Conservation (phyloP, 2,329 filamentous ascomycete genomes). For the Zarea fungicola region DNA sequence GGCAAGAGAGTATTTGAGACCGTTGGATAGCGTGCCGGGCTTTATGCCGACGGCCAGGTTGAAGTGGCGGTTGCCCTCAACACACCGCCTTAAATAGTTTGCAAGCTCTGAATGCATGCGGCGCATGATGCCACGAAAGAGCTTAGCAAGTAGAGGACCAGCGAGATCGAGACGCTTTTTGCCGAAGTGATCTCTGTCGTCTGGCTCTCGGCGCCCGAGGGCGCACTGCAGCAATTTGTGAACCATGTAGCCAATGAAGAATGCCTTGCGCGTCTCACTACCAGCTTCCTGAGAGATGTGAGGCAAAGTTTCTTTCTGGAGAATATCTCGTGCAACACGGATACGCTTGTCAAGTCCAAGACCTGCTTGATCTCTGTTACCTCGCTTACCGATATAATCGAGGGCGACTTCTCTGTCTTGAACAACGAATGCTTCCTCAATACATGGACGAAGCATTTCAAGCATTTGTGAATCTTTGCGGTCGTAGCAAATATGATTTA, state of each 20-base stretch:
- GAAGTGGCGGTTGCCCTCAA: slow-evolving; percentile 85
- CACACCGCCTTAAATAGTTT: slow-evolving; percentile 85
- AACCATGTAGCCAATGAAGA: slow-evolving; percentile 98
- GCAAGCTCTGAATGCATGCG: slow-evolving; percentile 88
- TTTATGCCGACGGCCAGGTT: slow-evolving; percentile 89
- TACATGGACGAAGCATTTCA: slow-evolving; percentile 94
- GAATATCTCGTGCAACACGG: slow-evolving; percentile 84
- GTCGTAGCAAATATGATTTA: slow-evolving; percentile 97
- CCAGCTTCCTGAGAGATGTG: slow-evolving; percentile 95
- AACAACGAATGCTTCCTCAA: slow-evolving; percentile 94
- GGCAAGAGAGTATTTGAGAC: slow-evolving; percentile 91
- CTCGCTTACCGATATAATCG: slow-evolving; percentile 93
- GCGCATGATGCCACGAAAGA: slow-evolving; percentile 88
- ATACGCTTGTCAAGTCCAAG: slow-evolving; percentile 83
- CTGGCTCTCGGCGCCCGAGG: slow-evolving; percentile 85
- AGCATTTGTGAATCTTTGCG: slow-evolving; percentile 94
- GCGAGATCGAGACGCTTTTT: slow-evolving; percentile 97
- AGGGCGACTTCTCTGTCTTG: slow-evolving; percentile 92
- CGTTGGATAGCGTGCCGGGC: slow-evolving; percentile 83
- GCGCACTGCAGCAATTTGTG: slow-evolving; percentile 92
- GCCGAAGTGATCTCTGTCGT: slow-evolving; percentile 97
- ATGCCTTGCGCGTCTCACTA: slow-evolving; percentile 92
- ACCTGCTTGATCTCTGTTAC: slow-evolving; percentile 54
- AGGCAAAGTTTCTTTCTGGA: slow-evolving; percentile 94
- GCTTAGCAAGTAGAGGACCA: slow-evolving; percentile 87